Percentiles rank a stretch among this genome's conserved stretches.
These are phyloP conservation scores for Suillus luteus DNA, from an alignment of 768 basidiomycete genomes.

Conservation along the genomic window DNA sequence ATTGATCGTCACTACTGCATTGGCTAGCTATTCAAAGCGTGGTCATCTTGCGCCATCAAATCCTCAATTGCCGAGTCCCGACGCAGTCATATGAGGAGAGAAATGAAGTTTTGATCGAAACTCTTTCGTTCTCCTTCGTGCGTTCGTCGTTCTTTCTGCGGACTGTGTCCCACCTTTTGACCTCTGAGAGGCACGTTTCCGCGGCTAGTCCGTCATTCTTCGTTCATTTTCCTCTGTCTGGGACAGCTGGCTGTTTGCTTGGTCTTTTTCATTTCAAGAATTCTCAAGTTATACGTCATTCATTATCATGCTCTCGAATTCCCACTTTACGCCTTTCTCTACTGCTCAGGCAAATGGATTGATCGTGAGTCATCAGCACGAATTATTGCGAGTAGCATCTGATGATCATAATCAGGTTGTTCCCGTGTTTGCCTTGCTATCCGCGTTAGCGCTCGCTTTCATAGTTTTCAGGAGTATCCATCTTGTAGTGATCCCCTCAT, in stretches of 20 bases:
- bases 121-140: slow-evolving; percentile 22
- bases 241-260: slow-evolving; percentile 16
- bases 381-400: neutral
- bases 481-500: slow-evolving; percentile 41
- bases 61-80: slow-evolving; percentile 5
- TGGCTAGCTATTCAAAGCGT: slow-evolving; percentile 15
- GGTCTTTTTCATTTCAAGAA: slow-evolving; percentile 1
- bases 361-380: slow-evolving; percentile 22
- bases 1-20: slow-evolving; percentile 24
- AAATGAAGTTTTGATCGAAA: neutral
- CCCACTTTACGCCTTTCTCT: slow-evolving; percentile 17
- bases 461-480: slow-evolving; percentile 51
- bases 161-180: slow-evolving; percentile 35
- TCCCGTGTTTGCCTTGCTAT: slow-evolving; percentile 54
- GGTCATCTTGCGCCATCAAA: slow-evolving; percentile 12
- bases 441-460: slow-evolving; percentile 52
- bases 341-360: slow-evolving; percentile 17
- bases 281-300: slow-evolving; percentile 10
- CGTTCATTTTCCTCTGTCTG: slow-evolving; percentile 17
- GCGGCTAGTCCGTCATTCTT: slow-evolving; percentile 27
- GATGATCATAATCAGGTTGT: slow-evolving; percentile 36
- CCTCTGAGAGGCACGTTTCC: slow-evolving; percentile 33
- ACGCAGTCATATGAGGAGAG: slow-evolving; percentile 12
- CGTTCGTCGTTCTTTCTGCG: slow-evolving; percentile 30
- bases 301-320: slow-evolving; percentile 12